Percentiles rank a stretch among this genome's conserved stretches.
Evolutionary conservation across 345 rosid species (phyloP).

Genomic region (Eucalyptus curtisii): DNA sequence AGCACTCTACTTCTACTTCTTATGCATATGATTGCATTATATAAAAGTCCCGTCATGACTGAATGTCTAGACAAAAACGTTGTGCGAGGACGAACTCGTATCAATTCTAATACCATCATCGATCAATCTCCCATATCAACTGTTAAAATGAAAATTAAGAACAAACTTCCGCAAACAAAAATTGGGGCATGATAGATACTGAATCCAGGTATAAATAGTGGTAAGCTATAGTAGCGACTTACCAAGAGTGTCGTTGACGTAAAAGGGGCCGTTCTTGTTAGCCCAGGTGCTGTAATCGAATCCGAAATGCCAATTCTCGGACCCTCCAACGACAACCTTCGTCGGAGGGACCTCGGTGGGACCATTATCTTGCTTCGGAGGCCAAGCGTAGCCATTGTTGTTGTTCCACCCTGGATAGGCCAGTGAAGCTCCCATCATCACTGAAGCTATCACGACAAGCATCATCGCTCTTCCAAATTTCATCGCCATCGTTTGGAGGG

Average conservation of each 20-base stretch:
- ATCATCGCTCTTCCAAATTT: background rate
- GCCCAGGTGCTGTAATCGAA: constrained; percentile 56
- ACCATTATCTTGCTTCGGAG: background rate
- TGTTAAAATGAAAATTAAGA: background rate
- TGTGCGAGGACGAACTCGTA: background rate
- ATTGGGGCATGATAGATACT: background rate
- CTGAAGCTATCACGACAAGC: background rate
- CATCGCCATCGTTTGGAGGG: background rate
- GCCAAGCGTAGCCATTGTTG: background rate
- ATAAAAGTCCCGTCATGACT: background rate
- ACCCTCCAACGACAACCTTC: constrained; percentile 50
- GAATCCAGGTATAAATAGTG: background rate
- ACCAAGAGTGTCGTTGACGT: constrained; percentile 54
- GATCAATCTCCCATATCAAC: background rate
- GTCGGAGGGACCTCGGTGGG: background rate
- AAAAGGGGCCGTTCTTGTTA: constrained; percentile 39
- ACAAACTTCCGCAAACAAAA: background rate
- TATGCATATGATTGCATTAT: background rate
- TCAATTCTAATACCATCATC: background rate
- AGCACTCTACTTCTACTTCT: background rate
- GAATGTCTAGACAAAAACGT: background rate
- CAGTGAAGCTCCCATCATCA: background rate
- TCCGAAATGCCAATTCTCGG: constrained; percentile 50
- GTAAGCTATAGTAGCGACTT: background rate
- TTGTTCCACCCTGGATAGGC: background rate